Evolutionary conservation across 768 basidiomycete genomes (phyloP), one percentile per base, ranked within the genome.

Genomic region (Russula abietina): DNA sequence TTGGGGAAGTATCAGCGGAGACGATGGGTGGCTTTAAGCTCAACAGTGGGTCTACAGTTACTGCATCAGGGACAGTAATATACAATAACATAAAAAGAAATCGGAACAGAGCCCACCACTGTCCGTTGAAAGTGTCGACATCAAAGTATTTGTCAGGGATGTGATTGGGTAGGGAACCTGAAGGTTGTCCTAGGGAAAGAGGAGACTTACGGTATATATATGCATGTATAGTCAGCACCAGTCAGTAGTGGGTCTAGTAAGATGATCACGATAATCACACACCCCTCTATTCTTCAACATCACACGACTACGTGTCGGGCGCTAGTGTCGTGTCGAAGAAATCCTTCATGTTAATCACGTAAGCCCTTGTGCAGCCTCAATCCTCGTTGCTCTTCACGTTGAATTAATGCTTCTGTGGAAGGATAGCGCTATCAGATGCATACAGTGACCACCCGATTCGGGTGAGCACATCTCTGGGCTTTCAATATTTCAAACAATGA

Each of bases 1-100:
- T 7, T 26, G 22, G 19, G 52, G 22, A 10, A n/a, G 2, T 30
- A n/a, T 41, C 52, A 3, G 26, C 11, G 9, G 36, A 17, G 19
- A 8, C n/a, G 22, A 32, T 39, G 11, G 3, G 57, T 24, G 28
- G 32, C 14, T 53, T 57, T 36, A 50, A 53, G 11, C 33, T 24
- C 11, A 43, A 57, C 9, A 22, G 26, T n/a, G 62, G 45, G 54
- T 62, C 62, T 54, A 38, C 14, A 32, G 22, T 1, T n/a, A 46
- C n/a, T 46, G 7, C 10, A 11, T 55, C 52, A 55, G 52, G 24
- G 11, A 43, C 43, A 12, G 22, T 22, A 10, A 4, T 46, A 22
- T 9, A 11, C 24, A n/a, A 16, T 26, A 48, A n/a, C n/a, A n/a
- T n/a, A n/a, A n/a, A n/a, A n/a, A n/a, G 30, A 4, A 19, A 19